A percentile compares a stretch with the other conserved stretches of the same genome.
phyloP scores from a whole-genome alignment of 2,329 filamentous ascomycete genomes.

The Pseudogymnoascus sp. region DNA sequence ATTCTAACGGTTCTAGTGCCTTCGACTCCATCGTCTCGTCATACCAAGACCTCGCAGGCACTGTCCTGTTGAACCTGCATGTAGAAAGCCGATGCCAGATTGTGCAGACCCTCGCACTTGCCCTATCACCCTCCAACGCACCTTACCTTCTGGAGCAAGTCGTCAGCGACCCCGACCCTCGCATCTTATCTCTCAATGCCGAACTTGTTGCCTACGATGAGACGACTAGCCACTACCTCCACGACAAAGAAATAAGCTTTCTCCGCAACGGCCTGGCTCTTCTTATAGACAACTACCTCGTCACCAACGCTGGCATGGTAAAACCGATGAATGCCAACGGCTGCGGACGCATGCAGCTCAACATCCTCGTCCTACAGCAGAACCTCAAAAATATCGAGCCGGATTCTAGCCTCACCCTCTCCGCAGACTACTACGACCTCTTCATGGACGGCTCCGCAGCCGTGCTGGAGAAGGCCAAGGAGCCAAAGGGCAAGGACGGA shows the following conservation, averaged over 20 bases:
- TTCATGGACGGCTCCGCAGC: conserved; percentile 57
- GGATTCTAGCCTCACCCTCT: conserved; percentile 52
- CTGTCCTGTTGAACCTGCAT: conserved; percentile 76
- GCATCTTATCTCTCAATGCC: conserved; percentile 74
- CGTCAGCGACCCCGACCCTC: conserved; percentile 67
- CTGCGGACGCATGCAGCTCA: conserved; percentile 80
- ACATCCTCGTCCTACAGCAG: conserved; percentile 90
- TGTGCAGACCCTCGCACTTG: conserved; percentile 64
- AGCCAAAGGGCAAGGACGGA: conserved; percentile 29
- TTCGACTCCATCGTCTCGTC: conserved; percentile 83
- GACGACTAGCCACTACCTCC: conserved; percentile 64
- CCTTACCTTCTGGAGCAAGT: conserved; percentile 61
- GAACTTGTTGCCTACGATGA: conserved; percentile 84
- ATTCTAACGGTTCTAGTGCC: conserved; percentile 38
- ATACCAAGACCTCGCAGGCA: conserved; percentile 71
- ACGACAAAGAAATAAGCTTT: conserved; percentile 61
- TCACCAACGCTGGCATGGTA: conserved; percentile 61
- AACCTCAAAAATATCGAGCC: conserved; percentile 89
- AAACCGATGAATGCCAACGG: conserved; percentile 78
- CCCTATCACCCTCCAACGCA: conserved; percentile 49
- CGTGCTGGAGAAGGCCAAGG: conserved; percentile 54
- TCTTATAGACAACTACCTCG: conserved; percentile 71
- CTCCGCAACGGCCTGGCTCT: conserved; percentile 67
- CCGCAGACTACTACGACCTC: conserved; percentile 59
- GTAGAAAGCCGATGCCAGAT: conserved; percentile 82